These are phyloP conservation scores for Penicillium sp. DNA, from an alignment of 2,329 filamentous ascomycete species.

Conservation along the genomic window DNA sequence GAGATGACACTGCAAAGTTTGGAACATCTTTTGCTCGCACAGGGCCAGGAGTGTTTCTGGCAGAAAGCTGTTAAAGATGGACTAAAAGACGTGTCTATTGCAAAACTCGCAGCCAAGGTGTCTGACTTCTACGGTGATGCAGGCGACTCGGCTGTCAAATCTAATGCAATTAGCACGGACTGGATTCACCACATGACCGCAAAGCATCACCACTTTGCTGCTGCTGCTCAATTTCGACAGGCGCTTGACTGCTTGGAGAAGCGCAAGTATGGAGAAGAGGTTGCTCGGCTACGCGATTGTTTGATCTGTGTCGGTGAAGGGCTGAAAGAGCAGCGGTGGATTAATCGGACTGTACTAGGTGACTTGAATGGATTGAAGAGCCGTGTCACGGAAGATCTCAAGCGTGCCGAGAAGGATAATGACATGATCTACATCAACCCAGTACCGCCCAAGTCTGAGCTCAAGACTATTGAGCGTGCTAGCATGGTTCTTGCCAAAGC, in stretches of 20 bases:
- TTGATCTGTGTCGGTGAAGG: constrained; percentile 75
- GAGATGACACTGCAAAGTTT: constrained; percentile 73
- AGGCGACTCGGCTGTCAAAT: constrained; percentile 77
- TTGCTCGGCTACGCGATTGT: constrained; percentile 74
- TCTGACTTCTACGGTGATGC: constrained; percentile 82
- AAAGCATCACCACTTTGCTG: constrained; percentile 94
- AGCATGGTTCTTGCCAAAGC: constrained; percentile 75
- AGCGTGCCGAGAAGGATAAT: constrained; percentile 89
- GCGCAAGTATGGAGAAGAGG: constrained; percentile 87
- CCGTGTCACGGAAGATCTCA: constrained; percentile 75
- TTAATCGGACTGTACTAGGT: constrained; percentile 70
- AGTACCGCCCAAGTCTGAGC: constrained; percentile 78
- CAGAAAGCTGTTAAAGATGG: constrained; percentile 90
- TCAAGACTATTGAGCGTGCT: constrained; percentile 75
- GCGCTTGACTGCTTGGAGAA: constrained; percentile 89
- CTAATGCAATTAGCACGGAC: constrained; percentile 77
- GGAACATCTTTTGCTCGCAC: constrained; percentile 73
- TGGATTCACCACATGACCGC: constrained; percentile 98
- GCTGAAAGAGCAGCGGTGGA: constrained; percentile 70
- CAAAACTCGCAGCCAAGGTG: constrained; percentile 80
- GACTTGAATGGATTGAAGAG: constrained; percentile 77
- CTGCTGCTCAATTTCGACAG: constrained; percentile 84
- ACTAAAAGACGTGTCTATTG: constrained; percentile 84
- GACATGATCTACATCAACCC: constrained; percentile 83
- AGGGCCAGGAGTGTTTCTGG: constrained; percentile 97